Evolutionary conservation across 176 grass and related monocot species (phyloP).

Genomic region (Puccinellia tenuiflora): DNA sequence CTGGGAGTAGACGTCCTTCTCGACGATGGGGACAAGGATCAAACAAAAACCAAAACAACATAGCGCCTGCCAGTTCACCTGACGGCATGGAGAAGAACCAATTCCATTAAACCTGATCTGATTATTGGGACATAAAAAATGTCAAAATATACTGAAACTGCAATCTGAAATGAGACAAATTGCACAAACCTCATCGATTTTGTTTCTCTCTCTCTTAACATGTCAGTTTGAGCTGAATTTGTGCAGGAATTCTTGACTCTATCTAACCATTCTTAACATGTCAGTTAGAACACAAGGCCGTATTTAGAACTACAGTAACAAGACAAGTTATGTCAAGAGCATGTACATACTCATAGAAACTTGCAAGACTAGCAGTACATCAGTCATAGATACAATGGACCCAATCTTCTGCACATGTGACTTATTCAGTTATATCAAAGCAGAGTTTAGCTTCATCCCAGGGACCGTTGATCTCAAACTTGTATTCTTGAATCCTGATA

Average conservation of each 20-base stretch:
- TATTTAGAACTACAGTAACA: not conserved
- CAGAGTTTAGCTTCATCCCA: conserved; percentile 98
- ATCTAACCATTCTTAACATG: too few relatives aligned
- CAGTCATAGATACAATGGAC: conserved; percentile 2
- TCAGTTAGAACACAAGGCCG: not conserved
- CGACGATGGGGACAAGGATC: conserved; percentile 16
- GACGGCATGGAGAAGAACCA: conserved; percentile 14
- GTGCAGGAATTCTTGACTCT: too few relatives aligned
- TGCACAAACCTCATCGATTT: too few relatives aligned
- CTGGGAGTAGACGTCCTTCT: conserved; percentile 33
- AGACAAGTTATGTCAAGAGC: not conserved
- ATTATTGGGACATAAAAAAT: too few relatives aligned
- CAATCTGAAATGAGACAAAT: too few relatives aligned
- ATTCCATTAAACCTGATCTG: too few relatives aligned
- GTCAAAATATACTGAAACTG: too few relatives aligned
- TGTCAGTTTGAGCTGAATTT: too few relatives aligned
- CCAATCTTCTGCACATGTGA: conserved; percentile 7
- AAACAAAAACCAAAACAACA: conserved; percentile 8
- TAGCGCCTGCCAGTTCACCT: conserved; percentile 27
- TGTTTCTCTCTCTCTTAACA: too few relatives aligned
- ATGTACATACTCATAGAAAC: conserved; percentile 10
- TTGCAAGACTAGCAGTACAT: not conserved
- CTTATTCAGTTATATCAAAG: conserved; percentile 87
- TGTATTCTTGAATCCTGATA: conserved; percentile 95
- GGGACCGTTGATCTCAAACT: conserved; percentile 98